phyloP scores from a whole-genome alignment of 202 grass and related monocot species.

The Panicum hallii region DNA sequence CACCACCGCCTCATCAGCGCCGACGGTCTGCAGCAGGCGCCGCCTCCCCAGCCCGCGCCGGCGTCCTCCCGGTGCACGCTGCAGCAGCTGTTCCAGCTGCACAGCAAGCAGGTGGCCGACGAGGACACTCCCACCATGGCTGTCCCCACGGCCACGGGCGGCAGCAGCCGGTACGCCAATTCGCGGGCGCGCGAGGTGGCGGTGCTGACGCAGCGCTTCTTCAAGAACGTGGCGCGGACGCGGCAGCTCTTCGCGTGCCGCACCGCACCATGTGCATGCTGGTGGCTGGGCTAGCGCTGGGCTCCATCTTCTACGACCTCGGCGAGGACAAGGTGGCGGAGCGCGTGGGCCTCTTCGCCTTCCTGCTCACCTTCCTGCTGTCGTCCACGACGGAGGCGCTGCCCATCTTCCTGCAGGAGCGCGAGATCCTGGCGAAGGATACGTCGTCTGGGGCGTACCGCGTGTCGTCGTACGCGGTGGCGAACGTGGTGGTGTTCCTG shows the following conservation, averaged over 20 bases:
- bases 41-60: no score
- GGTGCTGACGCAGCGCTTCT: constrained; percentile 74
- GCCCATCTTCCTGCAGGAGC: constrained; percentile 90
- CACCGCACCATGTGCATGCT: constrained; percentile 86
- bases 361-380: constrained; percentile 90
- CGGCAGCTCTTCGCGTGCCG: constrained; percentile 82
- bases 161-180: constrained; percentile 50
- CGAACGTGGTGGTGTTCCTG: constrained; percentile 81
- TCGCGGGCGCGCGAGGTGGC: constrained; percentile 62
- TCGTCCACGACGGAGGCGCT: constrained; percentile 89
- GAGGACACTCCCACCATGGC: background rate
- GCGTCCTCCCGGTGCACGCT: constrained; percentile 58
- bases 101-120: constrained; percentile 55
- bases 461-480: constrained; percentile 77
- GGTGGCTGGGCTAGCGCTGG: constrained; percentile 69
- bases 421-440: constrained; percentile 91
- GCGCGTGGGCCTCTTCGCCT: constrained; percentile 86
- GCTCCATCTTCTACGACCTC: constrained; percentile 90
- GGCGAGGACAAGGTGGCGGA: constrained; percentile 68
- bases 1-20: constrained; percentile 42
- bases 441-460: constrained; percentile 74
- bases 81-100: constrained; percentile 83
- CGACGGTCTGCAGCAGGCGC: no score
- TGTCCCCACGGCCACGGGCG: no score
- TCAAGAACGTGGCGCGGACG: constrained; percentile 85